These are phyloP conservation scores for Geotrichum citri-aurantii DNA, from an alignment of 1,139 yeast species.

Conservation along the genomic window DNA sequence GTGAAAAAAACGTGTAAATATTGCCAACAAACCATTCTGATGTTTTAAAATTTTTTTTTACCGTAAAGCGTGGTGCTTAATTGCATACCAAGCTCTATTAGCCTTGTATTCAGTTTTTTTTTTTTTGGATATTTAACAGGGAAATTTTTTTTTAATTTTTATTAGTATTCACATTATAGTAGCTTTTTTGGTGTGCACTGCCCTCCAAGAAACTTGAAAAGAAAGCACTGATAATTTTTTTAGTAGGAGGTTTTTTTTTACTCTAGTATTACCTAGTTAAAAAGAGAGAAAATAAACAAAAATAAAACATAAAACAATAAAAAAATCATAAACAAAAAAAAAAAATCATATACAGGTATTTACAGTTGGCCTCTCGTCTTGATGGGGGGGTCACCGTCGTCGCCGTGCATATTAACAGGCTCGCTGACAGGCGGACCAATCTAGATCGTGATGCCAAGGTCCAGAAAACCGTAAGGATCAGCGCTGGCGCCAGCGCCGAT, in stretches of 20 bases:
- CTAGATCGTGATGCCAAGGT: constrained; percentile 13
- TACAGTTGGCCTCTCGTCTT: background rate
- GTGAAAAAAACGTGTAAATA: too few relatives aligned
- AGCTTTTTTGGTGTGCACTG: background rate
- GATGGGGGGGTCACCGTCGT: background rate
- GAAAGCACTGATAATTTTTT: background rate
- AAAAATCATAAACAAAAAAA: background rate
- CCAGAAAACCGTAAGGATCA: constrained; percentile 14
- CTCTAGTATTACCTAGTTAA: background rate
- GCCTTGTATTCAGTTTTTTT: too few relatives aligned
- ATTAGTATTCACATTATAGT: background rate
- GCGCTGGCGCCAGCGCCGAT: background rate
- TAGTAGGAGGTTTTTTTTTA: background rate
- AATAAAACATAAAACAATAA: too few relatives aligned
- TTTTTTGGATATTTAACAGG: too few relatives aligned
- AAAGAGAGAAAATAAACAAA: background rate
- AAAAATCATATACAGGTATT: background rate
- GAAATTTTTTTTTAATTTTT: background rate
- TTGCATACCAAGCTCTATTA: too few relatives aligned
- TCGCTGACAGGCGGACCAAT: background rate
- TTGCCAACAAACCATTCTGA: too few relatives aligned
- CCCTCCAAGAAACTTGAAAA: background rate
- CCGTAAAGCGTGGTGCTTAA: too few relatives aligned
- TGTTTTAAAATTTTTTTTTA: too few relatives aligned
- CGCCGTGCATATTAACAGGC: background rate